Evolutionary conservation across 2,329 filamentous ascomycete species (phyloP), one percentile per base, ranked within the genome.

Genomic region (Raffaelea deltoideospora): DNA sequence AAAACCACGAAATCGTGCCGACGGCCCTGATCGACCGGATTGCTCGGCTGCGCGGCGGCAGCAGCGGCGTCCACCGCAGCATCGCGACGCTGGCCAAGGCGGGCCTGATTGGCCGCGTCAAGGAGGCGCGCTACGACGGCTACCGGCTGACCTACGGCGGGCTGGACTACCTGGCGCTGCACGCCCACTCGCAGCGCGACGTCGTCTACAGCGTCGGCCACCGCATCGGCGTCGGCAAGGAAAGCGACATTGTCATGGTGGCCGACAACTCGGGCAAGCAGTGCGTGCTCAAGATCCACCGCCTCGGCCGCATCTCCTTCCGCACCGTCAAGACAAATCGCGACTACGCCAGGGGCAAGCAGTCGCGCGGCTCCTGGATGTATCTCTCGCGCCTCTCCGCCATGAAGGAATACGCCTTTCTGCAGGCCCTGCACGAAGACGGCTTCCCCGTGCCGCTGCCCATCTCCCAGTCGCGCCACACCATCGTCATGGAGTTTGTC

Each of bases 81-180:
- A 96, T 98, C 47, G 93, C 87, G 19, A 79, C 76, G 37, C 76
- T 98, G 36, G 90, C 90, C 44, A 98, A 98, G 59, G 77, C 79
- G 34, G 84, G 84, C 41, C 69, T 98, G 49, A 94, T 98, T 50
- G 86, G 82, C 31, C 82, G 82, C 48, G 76, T 94, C 48, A 93
- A 94, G 59, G 94, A 96, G 57, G 84, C 88, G 44, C 88, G 85
- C 57, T 98, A 98, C 60, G 90, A 98, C 52, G 90, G 90, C 43
- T 98, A 98, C 61, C 78, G 92, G 37, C 70, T 98, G 37, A 94
- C 88, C 7, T 98, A 98, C 55, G 90, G 90, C 49, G 90, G 90
- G 3, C 76, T 96, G 33, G 90, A 98, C 63, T 98, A 98, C 58
- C 76, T 98, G n/a, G 85, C 90, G 14, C 69, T 98, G 37, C 86